Evolutionary conservation across 139 green algal genomes (phyloP).

Genomic region (Micromonas commoda): DNA sequence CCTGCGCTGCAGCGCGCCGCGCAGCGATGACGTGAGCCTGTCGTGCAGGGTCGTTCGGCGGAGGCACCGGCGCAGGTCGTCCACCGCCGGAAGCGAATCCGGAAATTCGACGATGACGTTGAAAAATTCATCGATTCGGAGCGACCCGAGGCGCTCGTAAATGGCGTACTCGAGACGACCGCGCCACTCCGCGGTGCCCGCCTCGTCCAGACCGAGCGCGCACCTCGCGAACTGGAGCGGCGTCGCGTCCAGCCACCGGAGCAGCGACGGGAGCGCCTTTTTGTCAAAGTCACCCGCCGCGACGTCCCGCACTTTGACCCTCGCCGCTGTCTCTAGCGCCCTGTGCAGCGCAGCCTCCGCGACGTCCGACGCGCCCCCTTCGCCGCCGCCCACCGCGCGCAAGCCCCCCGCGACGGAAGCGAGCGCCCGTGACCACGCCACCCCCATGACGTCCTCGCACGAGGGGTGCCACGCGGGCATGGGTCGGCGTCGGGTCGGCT

Average conservation of each 20-base stretch:
- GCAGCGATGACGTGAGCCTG: conserved; percentile 45
- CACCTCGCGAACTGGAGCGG: conserved; percentile 24
- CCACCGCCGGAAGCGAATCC: conserved; percentile 35
- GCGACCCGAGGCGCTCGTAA: conserved; percentile 58
- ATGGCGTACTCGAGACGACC: conserved; percentile 59
- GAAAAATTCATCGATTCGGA: conserved; percentile 74
- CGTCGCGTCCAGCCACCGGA: conserved; percentile 23
- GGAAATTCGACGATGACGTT: conserved; percentile 85
- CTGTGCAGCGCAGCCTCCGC: background rate
- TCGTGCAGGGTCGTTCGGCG: conserved; percentile 52
- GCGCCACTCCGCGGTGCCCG: conserved; percentile 46
- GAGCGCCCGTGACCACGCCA: background rate
- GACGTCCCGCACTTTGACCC: background rate
- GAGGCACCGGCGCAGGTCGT: conserved; percentile 66
- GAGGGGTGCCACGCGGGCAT: background rate
- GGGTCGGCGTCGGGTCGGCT: background rate
- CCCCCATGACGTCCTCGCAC: background rate
- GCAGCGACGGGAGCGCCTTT: background rate
- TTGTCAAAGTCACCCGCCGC: conserved; percentile 11
- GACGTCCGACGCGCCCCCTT: background rate
- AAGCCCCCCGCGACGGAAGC: background rate
- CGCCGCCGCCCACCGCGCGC: background rate
- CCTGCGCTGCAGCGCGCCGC: conserved; percentile 39
- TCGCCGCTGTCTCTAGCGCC: background rate
- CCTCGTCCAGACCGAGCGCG: background rate